Evolutionary conservation across 2,329 filamentous ascomycete species (phyloP).

Genomic region (Bipolaris cookei): DNA sequence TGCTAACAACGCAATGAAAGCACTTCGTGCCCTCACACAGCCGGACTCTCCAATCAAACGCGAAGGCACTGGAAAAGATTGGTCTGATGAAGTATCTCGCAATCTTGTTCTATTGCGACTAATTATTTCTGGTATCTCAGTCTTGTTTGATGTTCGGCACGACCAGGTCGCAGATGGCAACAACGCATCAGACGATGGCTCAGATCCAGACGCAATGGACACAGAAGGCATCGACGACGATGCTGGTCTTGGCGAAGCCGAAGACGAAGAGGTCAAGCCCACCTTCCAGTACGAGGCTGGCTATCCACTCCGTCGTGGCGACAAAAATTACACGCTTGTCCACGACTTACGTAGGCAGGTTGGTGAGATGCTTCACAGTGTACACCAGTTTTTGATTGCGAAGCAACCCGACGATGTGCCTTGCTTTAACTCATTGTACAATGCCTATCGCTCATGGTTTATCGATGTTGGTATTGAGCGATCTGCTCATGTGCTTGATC

Average conservation of each 20-base stretch:
- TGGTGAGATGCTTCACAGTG: conserved; percentile 79
- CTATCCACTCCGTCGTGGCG: conserved; percentile 72
- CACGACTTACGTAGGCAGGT: conserved; percentile 81
- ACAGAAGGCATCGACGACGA: conserved; percentile 57
- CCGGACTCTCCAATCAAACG: conserved; percentile 82
- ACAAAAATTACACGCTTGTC: conserved; percentile 70
- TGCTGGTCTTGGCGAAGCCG: conserved; percentile 66
- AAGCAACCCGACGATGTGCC: conserved; percentile 95
- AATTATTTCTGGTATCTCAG: conserved; percentile 88
- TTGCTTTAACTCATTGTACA: conserved; percentile 92
- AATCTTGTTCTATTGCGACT: conserved; percentile 86
- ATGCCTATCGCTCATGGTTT: conserved; percentile 94
- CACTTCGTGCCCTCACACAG: conserved; percentile 79
- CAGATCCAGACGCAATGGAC: conserved; percentile 50
- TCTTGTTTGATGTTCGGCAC: conserved; percentile 78
- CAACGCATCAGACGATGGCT: conserved; percentile 60
- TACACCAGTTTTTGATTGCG: conserved; percentile 80
- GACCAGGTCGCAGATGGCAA: conserved; percentile 42
- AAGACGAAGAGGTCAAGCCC: conserved; percentile 82
- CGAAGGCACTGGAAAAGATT: conserved; percentile 96
- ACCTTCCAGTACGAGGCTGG: conserved; percentile 89
- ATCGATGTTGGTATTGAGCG: conserved; percentile 96
- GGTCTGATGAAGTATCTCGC: conserved; percentile 94
- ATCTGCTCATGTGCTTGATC: conserved; percentile 89
- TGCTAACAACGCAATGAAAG: conserved; percentile 74